These are phyloP conservation scores for Backusella mclennaniae DNA, from an alignment of 192 early-diverging fungal species.

Conservation along the genomic window DNA sequence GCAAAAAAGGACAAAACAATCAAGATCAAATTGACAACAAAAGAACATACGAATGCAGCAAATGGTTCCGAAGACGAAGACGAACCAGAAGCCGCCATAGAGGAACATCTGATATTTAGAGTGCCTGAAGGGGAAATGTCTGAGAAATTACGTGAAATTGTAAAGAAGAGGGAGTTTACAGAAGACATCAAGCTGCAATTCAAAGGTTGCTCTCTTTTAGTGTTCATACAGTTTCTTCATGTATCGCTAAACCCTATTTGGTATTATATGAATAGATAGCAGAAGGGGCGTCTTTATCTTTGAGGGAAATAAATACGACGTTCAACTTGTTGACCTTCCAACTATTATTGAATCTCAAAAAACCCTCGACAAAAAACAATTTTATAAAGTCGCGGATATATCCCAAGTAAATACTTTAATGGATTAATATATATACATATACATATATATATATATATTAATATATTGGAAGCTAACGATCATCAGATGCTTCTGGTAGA, in stretches of 20 bases:
- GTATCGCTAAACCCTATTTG: not conserved
- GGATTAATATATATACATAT: too few relatives aligned
- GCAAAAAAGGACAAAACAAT: constrained; percentile 19
- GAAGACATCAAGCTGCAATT: constrained; percentile 38
- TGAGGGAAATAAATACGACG: constrained; percentile 50
- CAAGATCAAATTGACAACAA: constrained; percentile 35
- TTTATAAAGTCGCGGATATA: constrained; percentile 85
- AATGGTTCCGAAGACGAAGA: constrained; percentile 53
- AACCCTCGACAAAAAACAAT: constrained; percentile 81
- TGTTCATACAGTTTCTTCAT: not conserved
- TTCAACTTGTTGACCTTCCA: constrained; percentile 81
- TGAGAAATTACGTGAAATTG: constrained; percentile 50
- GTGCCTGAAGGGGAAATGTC: constrained; percentile 54
- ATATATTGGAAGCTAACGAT: not conserved
- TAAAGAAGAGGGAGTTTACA: constrained; percentile 43
- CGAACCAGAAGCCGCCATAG: constrained; percentile 66
- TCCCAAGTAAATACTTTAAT: constrained; percentile 57
- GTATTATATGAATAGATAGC: constrained; percentile 37
- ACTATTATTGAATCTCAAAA: constrained; percentile 87
- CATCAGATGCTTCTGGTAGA: constrained; percentile 57
- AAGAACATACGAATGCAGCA: not conserved
- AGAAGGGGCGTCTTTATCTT: constrained; percentile 60
- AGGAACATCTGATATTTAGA: constrained; percentile 83
- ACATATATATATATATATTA: not conserved
- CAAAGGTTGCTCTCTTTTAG: constrained; percentile 25